phyloP scores from a whole-genome alignment of 495 filamentous ascomycete genomes.

The Hyaloscypha finlandica region DNA sequence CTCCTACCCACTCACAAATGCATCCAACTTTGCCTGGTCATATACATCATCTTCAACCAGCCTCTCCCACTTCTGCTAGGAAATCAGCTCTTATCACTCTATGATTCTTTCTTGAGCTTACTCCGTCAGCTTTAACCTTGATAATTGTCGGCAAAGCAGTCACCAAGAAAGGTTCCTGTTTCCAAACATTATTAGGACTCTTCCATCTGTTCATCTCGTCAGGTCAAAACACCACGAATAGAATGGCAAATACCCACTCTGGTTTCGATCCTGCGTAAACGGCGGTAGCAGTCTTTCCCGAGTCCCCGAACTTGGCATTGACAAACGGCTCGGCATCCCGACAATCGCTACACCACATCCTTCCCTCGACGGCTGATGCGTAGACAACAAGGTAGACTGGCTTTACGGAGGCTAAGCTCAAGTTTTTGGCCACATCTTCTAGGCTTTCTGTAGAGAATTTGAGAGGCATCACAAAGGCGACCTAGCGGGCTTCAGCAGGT shows the following conservation, averaged over 20 bases:
- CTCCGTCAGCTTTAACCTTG: constrained; percentile 20
- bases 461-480: constrained; percentile 13
- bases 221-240: neutral
- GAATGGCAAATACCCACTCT: constrained; percentile 16
- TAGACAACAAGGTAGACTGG: constrained; percentile 20
- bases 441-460: constrained; percentile 15
- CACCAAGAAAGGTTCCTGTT: constrained; percentile 17
- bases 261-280: constrained; percentile 19
- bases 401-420: neutral
- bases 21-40: constrained; percentile 26
- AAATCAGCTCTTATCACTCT: neutral
- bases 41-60: constrained; percentile 27
- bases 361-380: constrained; percentile 15
- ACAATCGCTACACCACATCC: constrained; percentile 25
- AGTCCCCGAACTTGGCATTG: constrained; percentile 13
- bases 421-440: neutral
- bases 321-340: constrained; percentile 22
- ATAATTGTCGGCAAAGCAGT: constrained; percentile 26
- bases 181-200: constrained; percentile 22
- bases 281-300: constrained; percentile 11
- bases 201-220: constrained; percentile 16
- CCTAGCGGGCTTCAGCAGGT: neutral
- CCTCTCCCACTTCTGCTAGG: constrained; percentile 21
- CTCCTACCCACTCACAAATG: constrained; percentile 1
- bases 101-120: constrained; percentile 9